Percentiles rank a stretch among this genome's conserved stretches.
These are phyloP conservation scores for Fraxinus nigra DNA, from an alignment of 305 asterid genomes.

Conservation along the genomic window DNA sequence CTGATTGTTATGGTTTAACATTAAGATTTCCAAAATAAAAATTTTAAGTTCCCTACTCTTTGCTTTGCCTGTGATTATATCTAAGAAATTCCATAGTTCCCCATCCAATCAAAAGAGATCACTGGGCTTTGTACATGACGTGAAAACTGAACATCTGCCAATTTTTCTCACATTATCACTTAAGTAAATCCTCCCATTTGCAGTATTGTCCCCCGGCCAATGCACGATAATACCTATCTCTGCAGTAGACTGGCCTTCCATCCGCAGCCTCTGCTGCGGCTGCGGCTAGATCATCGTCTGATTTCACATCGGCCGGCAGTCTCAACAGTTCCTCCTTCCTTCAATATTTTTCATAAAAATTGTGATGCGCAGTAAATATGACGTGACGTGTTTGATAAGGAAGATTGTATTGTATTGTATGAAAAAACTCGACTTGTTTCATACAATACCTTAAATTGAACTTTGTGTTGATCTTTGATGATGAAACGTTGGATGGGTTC, in stretches of 20 bases:
- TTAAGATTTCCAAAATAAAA: neutral
- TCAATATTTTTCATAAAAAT: conserved; percentile 11
- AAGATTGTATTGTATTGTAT: neutral
- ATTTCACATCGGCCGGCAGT: conserved; percentile 61
- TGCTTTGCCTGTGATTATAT: conserved; percentile 11
- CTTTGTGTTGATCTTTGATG: conserved; percentile 41
- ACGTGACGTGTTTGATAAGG: neutral
- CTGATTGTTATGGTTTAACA: neutral
- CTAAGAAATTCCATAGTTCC: neutral
- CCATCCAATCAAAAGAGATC: conserved; percentile 17
- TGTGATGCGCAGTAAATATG: neutral
- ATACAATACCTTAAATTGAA: conserved; percentile 53
- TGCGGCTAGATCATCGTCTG: conserved; percentile 76
- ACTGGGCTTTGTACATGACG: conserved; percentile 21
- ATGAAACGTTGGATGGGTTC: conserved; percentile 38
- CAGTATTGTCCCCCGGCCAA: conserved; percentile 73
- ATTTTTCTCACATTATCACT: conserved; percentile 24
- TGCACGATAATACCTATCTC: conserved; percentile 68
- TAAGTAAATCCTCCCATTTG: conserved; percentile 67
- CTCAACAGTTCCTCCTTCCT: conserved; percentile 80
- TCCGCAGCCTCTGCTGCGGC: conserved; percentile 95
- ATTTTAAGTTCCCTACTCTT: conserved; percentile 9
- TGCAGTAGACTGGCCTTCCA: conserved; percentile 80
- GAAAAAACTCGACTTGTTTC: conserved; percentile 11
- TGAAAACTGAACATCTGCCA: conserved; percentile 17